Conservation (phyloP, 768 basidiomycete species). For the Termitomyces sp. region DNA sequence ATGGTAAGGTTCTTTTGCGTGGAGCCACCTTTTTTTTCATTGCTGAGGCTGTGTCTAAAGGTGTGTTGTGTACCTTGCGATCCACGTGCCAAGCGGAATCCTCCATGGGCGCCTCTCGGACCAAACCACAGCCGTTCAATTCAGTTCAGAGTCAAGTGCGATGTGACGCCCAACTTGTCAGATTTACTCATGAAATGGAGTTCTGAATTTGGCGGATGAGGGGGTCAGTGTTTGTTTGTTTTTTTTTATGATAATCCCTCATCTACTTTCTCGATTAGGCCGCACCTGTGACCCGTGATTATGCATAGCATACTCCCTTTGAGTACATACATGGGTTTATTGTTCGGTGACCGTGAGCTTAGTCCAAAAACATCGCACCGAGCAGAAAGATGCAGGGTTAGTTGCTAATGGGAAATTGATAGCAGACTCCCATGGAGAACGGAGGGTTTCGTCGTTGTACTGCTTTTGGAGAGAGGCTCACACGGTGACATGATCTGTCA, state of each 20-base stretch:
- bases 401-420: not conserved
- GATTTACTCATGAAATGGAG: not conserved
- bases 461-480: not conserved
- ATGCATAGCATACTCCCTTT: no score
- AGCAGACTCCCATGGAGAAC: not conserved
- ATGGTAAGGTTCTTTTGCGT: not conserved
- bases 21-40: not conserved
- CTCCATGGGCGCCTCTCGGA: not conserved
- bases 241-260: not conserved
- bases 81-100: not conserved
- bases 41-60: not conserved
- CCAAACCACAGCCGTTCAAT: not conserved
- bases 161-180: not conserved
- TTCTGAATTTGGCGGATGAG: not conserved
- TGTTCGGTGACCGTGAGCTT: not conserved
- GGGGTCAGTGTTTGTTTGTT: not conserved
- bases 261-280: not conserved
- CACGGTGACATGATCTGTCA: slow-evolving; percentile 16
- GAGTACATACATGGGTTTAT: no score
- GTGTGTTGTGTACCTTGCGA: not conserved
- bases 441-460: not conserved
- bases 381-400: not conserved
- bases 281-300: not conserved
- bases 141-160: not conserved
- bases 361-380: not conserved